Evolutionary conservation across 148 eudicot genomes (phyloP).

Genomic region (Polygonum maritimum): DNA sequence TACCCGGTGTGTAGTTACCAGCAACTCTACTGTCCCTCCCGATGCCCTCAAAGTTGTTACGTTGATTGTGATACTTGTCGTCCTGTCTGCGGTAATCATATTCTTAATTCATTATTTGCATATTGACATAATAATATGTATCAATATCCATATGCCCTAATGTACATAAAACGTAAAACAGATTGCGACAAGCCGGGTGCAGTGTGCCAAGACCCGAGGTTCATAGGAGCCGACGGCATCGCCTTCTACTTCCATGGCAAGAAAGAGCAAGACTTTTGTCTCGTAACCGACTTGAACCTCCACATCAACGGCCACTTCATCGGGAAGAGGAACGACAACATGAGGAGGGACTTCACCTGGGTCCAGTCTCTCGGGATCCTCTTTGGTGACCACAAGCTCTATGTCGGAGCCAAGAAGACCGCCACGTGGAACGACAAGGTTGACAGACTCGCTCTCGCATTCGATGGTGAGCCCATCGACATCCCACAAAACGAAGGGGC

Average conservation of each 20-base stretch:
- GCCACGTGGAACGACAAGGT: conserved; percentile 26
- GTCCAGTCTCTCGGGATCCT: conserved; percentile 51
- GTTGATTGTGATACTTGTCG: background rate
- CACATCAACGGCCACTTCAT: conserved; percentile 68
- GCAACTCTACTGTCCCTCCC: background rate
- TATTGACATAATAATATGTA: no score
- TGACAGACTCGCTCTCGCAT: conserved; percentile 34
- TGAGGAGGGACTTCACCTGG: conserved; percentile 62
- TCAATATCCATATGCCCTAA: no score
- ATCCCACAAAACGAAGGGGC: conserved; percentile 28
- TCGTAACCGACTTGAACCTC: conserved; percentile 53
- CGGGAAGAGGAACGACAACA: conserved; percentile 32
- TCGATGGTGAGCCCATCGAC: conserved; percentile 24
- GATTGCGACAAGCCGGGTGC: conserved; percentile 58
- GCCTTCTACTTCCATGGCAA: conserved; percentile 12
- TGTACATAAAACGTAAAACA: background rate
- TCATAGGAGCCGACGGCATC: background rate
- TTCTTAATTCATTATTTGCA: no score
- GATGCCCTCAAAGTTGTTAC: background rate
- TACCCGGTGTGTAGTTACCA: background rate
- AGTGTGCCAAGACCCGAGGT: conserved; percentile 19
- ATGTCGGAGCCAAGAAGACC: conserved; percentile 25
- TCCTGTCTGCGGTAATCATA: background rate
- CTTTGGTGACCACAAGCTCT: conserved; percentile 37
- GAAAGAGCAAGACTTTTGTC: conserved; percentile 42